phyloP scores from a whole-genome alignment of 148 eudicot species.

The Spergularia bocconei region DNA sequence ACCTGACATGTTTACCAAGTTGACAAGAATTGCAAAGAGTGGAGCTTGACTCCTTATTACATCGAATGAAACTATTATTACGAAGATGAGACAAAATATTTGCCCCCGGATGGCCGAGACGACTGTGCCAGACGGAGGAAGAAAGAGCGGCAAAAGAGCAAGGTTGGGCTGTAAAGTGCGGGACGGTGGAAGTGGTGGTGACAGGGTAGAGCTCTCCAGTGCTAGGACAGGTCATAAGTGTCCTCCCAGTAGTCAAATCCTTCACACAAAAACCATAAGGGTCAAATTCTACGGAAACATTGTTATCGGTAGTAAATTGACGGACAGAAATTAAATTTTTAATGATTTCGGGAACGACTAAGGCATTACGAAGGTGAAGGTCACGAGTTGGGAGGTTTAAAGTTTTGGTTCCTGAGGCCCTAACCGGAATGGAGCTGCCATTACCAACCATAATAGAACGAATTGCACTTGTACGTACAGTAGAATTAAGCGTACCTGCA shows the following conservation, averaged over 20 bases:
- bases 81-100: neutral
- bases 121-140: neutral
- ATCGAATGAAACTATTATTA: neutral
- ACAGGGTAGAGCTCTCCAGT: constrained; percentile 1
- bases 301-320: neutral
- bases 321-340: constrained; percentile 4
- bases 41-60: neutral
- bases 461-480: neutral
- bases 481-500: neutral
- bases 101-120: neutral
- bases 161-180: neutral
- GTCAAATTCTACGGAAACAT: neutral
- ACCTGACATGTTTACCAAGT: neutral
- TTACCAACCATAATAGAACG: neutral
- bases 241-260: neutral
- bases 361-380: neutral
- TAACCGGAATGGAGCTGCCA: neutral
- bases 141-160: neutral
- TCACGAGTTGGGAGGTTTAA: neutral
- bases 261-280: constrained; percentile 1
- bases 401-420: neutral
- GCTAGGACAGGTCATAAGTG: neutral
- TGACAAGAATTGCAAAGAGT: neutral
- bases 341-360: neutral
- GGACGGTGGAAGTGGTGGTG: neutral